These are phyloP conservation scores for Leptomonas seymouri DNA, from an alignment of 208 protist genomes.

Conservation along the genomic window DNA sequence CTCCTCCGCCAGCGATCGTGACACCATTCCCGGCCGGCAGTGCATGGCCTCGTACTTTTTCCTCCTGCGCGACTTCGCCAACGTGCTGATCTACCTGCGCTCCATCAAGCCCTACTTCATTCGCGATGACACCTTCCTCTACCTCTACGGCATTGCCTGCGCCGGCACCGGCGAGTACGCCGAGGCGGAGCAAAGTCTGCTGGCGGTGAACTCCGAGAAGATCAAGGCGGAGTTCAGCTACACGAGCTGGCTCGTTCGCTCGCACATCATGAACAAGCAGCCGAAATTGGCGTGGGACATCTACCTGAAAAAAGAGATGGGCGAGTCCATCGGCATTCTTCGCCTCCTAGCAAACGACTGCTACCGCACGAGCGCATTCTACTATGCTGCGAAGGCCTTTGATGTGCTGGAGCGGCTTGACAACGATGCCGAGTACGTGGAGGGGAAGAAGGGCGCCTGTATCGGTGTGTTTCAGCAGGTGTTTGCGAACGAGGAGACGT, in stretches of 20 bases:
- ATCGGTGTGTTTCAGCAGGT: constrained; percentile 97
- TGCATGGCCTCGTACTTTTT: constrained; percentile 98
- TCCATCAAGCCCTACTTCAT: constrained; percentile 97
- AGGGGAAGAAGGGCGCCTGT: constrained; percentile 97
- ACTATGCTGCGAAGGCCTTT: constrained; percentile 97
- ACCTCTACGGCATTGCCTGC: constrained; percentile 92
- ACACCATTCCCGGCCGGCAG: constrained; percentile 97
- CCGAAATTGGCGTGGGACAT: constrained; percentile 96
- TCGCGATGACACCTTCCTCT: constrained; percentile 95
- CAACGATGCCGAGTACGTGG: constrained; percentile 94
- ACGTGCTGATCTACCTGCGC: constrained; percentile 96
- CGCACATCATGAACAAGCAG: constrained; percentile 95
- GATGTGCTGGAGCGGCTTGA: constrained; percentile 97
- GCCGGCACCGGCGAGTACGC: constrained; percentile 84
- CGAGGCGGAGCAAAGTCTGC: constrained; percentile 91
- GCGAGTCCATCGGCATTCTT: constrained; percentile 94
- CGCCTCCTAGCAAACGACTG: constrained; percentile 98
- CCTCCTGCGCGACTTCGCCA: constrained; percentile 94
- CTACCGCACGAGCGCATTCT: constrained; percentile 96
- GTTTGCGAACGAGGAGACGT: constrained; percentile 86
- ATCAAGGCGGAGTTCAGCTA: constrained; percentile 94
- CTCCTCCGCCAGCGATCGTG: constrained; percentile 93
- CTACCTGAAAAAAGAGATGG: constrained; percentile 97
- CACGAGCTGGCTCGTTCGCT: constrained; percentile 93
- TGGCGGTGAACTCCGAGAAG: constrained; percentile 88